Conservation (phyloP, 1,284 basidiomycete species). For the Ustilago crameri region DNA sequence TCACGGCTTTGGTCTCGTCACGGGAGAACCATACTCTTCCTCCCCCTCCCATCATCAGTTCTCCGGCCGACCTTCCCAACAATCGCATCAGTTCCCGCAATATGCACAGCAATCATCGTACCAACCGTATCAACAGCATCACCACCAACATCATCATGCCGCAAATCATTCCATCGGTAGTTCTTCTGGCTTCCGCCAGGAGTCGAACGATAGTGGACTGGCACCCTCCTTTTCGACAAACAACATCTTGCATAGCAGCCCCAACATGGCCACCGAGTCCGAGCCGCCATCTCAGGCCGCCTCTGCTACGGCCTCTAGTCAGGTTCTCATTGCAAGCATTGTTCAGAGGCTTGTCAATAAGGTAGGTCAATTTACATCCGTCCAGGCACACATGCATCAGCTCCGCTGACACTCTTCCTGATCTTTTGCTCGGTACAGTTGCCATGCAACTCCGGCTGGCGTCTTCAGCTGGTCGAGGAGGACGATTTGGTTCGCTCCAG, state of each 20-base stretch:
- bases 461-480: constrained; percentile 53
- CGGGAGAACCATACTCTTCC: constrained; percentile 21
- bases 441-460: constrained; percentile 58
- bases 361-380: constrained; percentile 2
- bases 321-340: constrained; percentile 57
- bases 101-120: constrained; percentile 5
- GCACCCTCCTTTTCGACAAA: constrained; percentile 26
- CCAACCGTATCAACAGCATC: constrained; percentile 2
- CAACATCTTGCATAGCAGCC: constrained; percentile 25
- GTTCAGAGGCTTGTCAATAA: constrained; percentile 59
- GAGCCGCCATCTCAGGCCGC: constrained; percentile 14
- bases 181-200: constrained; percentile 23
- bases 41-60: constrained; percentile 25
- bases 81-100: constrained; percentile 6
- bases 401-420: neutral
- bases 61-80: constrained; percentile 13
- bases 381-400: no score
- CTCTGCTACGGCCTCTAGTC: constrained; percentile 38
- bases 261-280: constrained; percentile 14
- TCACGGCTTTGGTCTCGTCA: constrained; percentile 24
- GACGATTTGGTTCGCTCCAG: constrained; percentile 57
- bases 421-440: constrained; percentile 18
- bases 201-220: constrained; percentile 31
- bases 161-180: constrained; percentile 28
- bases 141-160: constrained; percentile 21